Evolutionary conservation across 2,329 filamentous ascomycete species (phyloP).

Genomic region (Cladosporium oxysporum): DNA sequence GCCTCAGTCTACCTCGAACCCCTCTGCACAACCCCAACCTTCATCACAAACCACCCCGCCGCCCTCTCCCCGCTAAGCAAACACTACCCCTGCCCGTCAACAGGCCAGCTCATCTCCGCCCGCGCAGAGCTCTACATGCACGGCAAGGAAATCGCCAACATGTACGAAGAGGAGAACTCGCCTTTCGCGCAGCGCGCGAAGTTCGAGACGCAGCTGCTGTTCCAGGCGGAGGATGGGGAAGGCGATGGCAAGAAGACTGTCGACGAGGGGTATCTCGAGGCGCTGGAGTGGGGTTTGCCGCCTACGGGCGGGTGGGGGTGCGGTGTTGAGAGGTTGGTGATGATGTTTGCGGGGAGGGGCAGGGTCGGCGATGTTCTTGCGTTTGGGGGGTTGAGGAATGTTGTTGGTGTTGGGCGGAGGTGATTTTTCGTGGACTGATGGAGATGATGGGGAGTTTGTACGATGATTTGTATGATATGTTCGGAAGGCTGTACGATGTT

Average conservation of each 20-base stretch:
- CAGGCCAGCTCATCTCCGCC: conserved; percentile 57
- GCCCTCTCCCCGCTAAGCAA: conserved; percentile 91
- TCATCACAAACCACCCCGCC: conserved; percentile 86
- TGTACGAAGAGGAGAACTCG: conserved; percentile 97
- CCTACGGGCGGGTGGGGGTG: conserved; percentile 97
- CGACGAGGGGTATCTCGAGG: conserved; percentile 82
- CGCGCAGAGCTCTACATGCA: conserved; percentile 46
- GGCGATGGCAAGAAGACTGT: conserved; percentile 51
- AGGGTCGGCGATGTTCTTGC: conserved; percentile 83
- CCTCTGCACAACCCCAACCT: conserved; percentile 70
- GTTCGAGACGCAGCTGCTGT: conserved; percentile 62
- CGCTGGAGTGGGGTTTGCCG: conserved; percentile 86
- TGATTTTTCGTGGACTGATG: background rate
- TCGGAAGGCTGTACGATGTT: background rate
- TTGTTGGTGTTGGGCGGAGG: conserved; percentile 42
- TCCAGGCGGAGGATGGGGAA: conserved; percentile 44
- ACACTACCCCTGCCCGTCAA: conserved; percentile 69
- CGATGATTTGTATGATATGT: background rate
- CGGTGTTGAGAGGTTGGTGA: conserved; percentile 85
- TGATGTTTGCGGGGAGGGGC: conserved; percentile 79
- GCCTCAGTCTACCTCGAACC: conserved; percentile 77
- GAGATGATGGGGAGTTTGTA: too few relatives aligned
- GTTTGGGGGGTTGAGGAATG: conserved; percentile 78
- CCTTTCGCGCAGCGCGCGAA: conserved; percentile 84
- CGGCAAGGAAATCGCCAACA: conserved; percentile 84